phyloP scores from a whole-genome alignment of 768 basidiomycete species.

The Hortiboletus campestris region DNA sequence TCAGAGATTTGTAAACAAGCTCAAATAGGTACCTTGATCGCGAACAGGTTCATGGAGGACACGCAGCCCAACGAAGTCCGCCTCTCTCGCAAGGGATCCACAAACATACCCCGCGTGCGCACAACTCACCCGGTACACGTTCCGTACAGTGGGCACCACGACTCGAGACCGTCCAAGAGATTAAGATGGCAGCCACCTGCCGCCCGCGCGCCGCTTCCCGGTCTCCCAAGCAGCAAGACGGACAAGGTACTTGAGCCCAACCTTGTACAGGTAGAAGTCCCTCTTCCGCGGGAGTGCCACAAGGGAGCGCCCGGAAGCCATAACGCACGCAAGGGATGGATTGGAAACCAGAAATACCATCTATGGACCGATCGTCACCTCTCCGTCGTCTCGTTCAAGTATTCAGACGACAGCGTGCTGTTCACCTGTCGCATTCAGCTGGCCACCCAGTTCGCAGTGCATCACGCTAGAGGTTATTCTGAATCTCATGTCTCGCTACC shows the following conservation, averaged over 20 bases:
- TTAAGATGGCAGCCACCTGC: background rate
- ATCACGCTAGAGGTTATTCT: slow-evolving; percentile 4
- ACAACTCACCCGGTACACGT: background rate
- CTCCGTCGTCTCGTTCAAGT: slow-evolving; percentile 9
- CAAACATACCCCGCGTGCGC: slow-evolving; percentile 29
- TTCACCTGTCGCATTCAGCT: slow-evolving; percentile 10
- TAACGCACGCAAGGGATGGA: slow-evolving; percentile 12
- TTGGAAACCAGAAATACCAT: slow-evolving; percentile 7
- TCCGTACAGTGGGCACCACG: background rate
- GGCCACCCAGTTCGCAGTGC: background rate
- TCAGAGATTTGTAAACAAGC: slow-evolving; percentile 30
- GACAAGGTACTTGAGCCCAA: background rate
- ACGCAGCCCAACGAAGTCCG: slow-evolving; percentile 40
- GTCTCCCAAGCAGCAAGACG: background rate
- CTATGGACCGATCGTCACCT: slow-evolving; percentile 6
- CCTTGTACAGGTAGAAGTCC: slow-evolving; percentile 1
- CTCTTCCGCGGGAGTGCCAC: slow-evolving; percentile 13
- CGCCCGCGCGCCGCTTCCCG: background rate
- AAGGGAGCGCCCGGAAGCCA: slow-evolving; percentile 8
- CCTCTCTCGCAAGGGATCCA: slow-evolving; percentile 33
- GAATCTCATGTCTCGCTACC: background rate
- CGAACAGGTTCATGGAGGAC: slow-evolving; percentile 32
- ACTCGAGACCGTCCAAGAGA: slow-evolving; percentile 4
- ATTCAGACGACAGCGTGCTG: slow-evolving; percentile 1
- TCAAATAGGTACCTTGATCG: slow-evolving; percentile 12